Evolutionary conservation across 257 asterid species (phyloP), one percentile per base, ranked within the genome.

Genomic region (Primulina huaijiensis): DNA sequence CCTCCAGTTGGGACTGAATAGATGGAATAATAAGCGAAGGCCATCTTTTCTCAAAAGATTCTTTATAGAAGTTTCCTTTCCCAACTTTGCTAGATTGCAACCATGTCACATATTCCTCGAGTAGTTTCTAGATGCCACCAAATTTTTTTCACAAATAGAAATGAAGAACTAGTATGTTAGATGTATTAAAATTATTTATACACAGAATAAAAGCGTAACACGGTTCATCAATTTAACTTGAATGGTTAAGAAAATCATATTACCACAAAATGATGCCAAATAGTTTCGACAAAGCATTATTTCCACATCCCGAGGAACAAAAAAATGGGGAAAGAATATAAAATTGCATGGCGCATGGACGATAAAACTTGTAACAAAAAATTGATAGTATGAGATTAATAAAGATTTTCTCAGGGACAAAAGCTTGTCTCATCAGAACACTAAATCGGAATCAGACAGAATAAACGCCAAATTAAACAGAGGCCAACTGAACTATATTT

Each of bases 41-140:
- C 95, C 97, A 92, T 80, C 82, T 88, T 75, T 84, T 85, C 76
- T 84, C 89, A 19, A 94, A 88, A 65, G 83, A 74, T 71, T 88
- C 98, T 78, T 77, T 86, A 58, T 84, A 94, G 59, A 76, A 50
- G 74, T 81, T 82, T 80, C 82, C 95, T 80, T 88, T 85, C 31
- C 77, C 84, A 59, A 85, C 84, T 77, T 81, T 88, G 79, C 80
- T 88, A 59, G 96, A 85, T 61, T 83, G 87, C 81, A 94, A 81
- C 99, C 99, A 94, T 68, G 63, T 20, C 71, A 82, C 77, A 72
- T 88, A 92, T 74, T 88, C 97, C 62, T 80, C 83, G 19, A 94
- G 87, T 70, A 94, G 84, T 69, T 88, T 85, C 99, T 94, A 82
- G 55, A 78, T 68, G 57, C 57, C 72, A 77, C 57, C 57, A 16